Percentiles rank a stretch among this genome's conserved stretches.
These are phyloP conservation scores for Coemansia sp. DNA, from an alignment of 192 early-diverging fungal genomes.

Conservation along the genomic window DNA sequence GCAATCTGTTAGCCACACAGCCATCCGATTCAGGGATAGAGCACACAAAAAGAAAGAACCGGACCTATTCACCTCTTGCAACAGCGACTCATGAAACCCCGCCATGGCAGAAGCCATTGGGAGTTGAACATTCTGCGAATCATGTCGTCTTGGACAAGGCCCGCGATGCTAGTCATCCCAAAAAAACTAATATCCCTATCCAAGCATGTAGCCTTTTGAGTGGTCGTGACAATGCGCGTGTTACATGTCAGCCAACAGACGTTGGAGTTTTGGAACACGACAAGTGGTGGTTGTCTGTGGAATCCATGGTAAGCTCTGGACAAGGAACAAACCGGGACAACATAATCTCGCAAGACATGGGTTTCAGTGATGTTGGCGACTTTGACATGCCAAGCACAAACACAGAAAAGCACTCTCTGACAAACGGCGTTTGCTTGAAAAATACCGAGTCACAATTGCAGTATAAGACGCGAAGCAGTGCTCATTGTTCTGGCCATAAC, in stretches of 20 bases:
- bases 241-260: neutral
- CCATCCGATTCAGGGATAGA: neutral
- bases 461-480: neutral
- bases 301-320: neutral
- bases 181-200: neutral
- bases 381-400: conserved; percentile 34
- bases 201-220: neutral
- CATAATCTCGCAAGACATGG: conserved; percentile 29
- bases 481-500: neutral
- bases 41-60: neutral
- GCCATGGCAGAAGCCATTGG: neutral
- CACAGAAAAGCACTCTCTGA: neutral
- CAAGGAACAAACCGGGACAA: neutral
- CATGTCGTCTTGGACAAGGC: neutral
- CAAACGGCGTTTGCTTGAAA: neutral
- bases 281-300: conserved; percentile 39
- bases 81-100: neutral
- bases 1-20: neutral
- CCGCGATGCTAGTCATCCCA: neutral
- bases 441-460: neutral
- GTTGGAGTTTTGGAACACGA: neutral
- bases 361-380: conserved; percentile 2
- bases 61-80: neutral
- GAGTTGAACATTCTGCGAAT: neutral
- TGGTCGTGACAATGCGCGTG: neutral